Percentiles rank a stretch among this genome's conserved stretches.
These are phyloP conservation scores for Penicillium rolfsii DNA, from an alignment of 2,329 filamentous ascomycete genomes.

Conservation along the genomic window DNA sequence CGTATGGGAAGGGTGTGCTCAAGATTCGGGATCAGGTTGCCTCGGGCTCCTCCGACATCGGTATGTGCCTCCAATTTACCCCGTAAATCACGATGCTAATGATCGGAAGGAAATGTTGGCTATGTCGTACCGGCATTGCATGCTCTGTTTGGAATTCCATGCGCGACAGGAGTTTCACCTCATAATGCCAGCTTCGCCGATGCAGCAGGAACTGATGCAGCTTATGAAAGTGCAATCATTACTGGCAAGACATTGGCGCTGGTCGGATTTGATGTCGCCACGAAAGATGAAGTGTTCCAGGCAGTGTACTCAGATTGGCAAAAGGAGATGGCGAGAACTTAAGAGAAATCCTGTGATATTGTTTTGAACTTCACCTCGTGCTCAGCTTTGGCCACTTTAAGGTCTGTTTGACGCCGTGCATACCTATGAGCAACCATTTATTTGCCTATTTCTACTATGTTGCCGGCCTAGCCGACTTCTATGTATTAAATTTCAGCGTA, in stretches of 20 bases:
- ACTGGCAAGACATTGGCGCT: slow-evolving; percentile 2
- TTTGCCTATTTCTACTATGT: too few relatives aligned
- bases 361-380: not conserved
- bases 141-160: not conserved
- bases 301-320: slow-evolving; percentile 1
- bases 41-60: not conserved
- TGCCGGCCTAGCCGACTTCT: too few relatives aligned
- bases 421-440: too few relatives aligned
- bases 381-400: too few relatives aligned
- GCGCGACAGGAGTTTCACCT: not conserved
- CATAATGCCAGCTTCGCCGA: not conserved
- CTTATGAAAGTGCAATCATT: slow-evolving; percentile 1
- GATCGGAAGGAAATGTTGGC: too few relatives aligned
- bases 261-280: slow-evolving; percentile 1
- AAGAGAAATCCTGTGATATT: not conserved
- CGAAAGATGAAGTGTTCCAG: slow-evolving; percentile 2
- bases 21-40: not conserved
- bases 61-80: not conserved
- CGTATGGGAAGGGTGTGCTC: not conserved
- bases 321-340: slow-evolving; percentile 1
- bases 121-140: too few relatives aligned
- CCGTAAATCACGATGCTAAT: too few relatives aligned
- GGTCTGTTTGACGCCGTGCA: too few relatives aligned
- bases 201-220: slow-evolving; percentile 2
- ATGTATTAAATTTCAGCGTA: too few relatives aligned